These are phyloP conservation scores for Chaetomium fimeti DNA, from an alignment of 495 filamentous ascomycete species.

Conservation along the genomic window DNA sequence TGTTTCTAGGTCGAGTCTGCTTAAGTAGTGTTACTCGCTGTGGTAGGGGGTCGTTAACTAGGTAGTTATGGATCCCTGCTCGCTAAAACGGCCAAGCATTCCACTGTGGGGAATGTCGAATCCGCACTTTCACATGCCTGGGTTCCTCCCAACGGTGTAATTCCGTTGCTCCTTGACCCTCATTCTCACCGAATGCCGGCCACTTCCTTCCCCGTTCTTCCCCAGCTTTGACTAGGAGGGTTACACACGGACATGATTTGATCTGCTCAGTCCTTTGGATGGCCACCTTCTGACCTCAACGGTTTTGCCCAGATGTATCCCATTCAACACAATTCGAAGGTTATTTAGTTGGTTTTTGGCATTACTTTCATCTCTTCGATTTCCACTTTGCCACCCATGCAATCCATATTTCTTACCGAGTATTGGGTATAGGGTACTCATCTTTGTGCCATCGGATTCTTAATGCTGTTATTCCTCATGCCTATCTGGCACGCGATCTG, in stretches of 20 bases:
- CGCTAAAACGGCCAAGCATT: neutral
- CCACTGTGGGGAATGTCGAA: neutral
- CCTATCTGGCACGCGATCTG: neutral
- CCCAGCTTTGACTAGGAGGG: neutral
- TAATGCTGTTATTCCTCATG: neutral
- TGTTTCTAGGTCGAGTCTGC: neutral
- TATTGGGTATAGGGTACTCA: neutral
- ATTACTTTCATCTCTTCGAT: neutral
- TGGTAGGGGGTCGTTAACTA: neutral
- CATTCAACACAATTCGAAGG: neutral
- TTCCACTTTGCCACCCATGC: conserved; percentile 2
- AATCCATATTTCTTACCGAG: neutral
- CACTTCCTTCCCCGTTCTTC: neutral
- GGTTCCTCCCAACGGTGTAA: neutral
- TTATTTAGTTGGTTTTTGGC: neutral
- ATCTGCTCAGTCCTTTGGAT: too few relatives aligned
- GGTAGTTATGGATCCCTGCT: neutral
- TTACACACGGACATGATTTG: too few relatives aligned
- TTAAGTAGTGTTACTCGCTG: neutral
- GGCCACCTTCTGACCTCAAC: too few relatives aligned
- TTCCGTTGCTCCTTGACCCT: neutral
- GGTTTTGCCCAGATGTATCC: too few relatives aligned
- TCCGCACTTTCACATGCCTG: conserved; percentile 3
- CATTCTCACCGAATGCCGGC: neutral
- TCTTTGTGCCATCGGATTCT: neutral